phyloP scores from a whole-genome alignment of 352 stramenopile species.

The Phytophthora megakarya region DNA sequence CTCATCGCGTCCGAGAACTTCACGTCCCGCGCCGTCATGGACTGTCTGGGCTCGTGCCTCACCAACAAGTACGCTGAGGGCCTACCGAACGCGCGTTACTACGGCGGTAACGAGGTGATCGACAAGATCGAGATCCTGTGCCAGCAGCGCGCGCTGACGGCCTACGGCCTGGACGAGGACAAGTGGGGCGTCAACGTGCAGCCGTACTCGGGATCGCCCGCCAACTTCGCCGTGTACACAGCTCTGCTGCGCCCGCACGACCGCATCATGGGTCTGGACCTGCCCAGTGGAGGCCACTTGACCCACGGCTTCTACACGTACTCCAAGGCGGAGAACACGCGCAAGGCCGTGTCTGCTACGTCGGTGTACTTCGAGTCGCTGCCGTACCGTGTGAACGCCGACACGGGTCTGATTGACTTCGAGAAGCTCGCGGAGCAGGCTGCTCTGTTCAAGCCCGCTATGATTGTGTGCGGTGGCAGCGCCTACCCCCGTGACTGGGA shows the following conservation, averaged over 20 bases:
- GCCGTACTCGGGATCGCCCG: slow-evolving; percentile 96
- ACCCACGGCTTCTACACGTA: slow-evolving; percentile 99
- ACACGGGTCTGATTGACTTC: slow-evolving; percentile 98
- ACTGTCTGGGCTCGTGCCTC: slow-evolving; percentile 97
- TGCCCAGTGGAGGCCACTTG: slow-evolving; percentile 98
- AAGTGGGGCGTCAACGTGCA: slow-evolving; percentile 99
- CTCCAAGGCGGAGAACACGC: slow-evolving; percentile 95
- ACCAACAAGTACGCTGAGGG: slow-evolving; percentile 99
- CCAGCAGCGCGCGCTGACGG: slow-evolving; percentile 93
- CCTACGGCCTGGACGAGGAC: slow-evolving; percentile 91
- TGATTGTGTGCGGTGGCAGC: slow-evolving; percentile 97
- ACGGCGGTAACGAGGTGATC: slow-evolving; percentile 98
- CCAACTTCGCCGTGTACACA: slow-evolving; percentile 99
- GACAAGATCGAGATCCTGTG: slow-evolving; percentile 97
- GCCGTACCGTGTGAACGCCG: slow-evolving; percentile 95
- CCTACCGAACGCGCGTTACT: slow-evolving; percentile 95
- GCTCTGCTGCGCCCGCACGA: slow-evolving; percentile 96
- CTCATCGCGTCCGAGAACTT: slow-evolving; percentile 99
- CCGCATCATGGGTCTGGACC: slow-evolving; percentile 99
- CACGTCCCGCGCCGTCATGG: slow-evolving; percentile 98
- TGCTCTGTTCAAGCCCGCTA: slow-evolving; percentile 96
- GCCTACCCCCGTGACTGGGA: slow-evolving; percentile 99
- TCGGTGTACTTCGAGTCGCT: slow-evolving; percentile 99
- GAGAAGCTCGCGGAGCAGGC: slow-evolving; percentile 94
- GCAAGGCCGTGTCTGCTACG: slow-evolving; percentile 98